Evolutionary conservation across 2,329 filamentous ascomycete species (phyloP).

Genomic region (Claviceps sp.): DNA sequence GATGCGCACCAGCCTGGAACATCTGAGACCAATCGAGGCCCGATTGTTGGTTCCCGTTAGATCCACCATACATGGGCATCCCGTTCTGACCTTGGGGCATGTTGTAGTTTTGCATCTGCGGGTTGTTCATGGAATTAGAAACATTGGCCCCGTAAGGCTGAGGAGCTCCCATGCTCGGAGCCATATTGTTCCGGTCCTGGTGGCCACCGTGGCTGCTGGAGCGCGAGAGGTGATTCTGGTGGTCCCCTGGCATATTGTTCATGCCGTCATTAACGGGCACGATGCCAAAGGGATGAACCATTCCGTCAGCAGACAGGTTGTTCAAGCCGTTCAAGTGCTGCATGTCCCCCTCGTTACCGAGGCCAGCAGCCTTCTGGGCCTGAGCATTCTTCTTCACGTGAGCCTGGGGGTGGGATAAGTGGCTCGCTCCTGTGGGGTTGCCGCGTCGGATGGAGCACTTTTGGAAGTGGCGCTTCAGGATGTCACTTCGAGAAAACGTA

Average conservation of each 20-base stretch:
- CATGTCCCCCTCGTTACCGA: conserved; percentile 40
- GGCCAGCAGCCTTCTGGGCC: conserved; percentile 40
- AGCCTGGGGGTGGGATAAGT: conserved; percentile 83
- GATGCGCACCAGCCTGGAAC: conserved; percentile 61
- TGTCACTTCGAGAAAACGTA: conserved; percentile 95
- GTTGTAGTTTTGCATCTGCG: conserved; percentile 51
- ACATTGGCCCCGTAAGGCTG: conserved; percentile 46
- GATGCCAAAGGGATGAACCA: conserved; percentile 45
- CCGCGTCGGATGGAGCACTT: conserved; percentile 96
- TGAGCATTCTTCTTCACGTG: conserved; percentile 68
- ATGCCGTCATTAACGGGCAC: conserved; percentile 43
- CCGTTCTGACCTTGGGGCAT: conserved; percentile 50
- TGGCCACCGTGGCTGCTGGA: conserved; percentile 44
- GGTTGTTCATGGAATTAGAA: conserved; percentile 49
- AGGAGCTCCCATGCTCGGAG: conserved; percentile 35
- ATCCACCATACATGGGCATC: conserved; percentile 49
- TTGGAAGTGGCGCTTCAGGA: conserved; percentile 96
- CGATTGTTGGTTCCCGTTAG: conserved; percentile 47
- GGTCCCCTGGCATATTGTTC: conserved; percentile 46
- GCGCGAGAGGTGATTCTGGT: conserved; percentile 44
- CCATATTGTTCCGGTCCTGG: conserved; percentile 44
- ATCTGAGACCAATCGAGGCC: conserved; percentile 65
- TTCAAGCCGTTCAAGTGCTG: conserved; percentile 48
- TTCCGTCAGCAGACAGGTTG: conserved; percentile 43
- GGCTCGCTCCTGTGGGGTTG: conserved; percentile 87